phyloP scores from a whole-genome alignment of 2,329 filamentous ascomycete species.

The Metarhizium sp. region DNA sequence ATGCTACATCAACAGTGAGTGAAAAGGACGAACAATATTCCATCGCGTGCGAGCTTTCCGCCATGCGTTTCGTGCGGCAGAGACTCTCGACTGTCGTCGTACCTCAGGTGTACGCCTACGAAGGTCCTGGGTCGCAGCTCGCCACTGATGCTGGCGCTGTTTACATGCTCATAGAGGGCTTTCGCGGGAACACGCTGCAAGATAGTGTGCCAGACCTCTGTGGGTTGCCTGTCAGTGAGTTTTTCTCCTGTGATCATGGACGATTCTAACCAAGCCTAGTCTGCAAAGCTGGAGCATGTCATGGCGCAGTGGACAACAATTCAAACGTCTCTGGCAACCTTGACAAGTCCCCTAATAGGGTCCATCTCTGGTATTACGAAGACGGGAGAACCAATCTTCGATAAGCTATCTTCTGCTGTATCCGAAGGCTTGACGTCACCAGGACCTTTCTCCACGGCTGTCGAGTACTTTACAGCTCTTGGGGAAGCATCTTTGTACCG shows the following conservation, averaged over 20 bases:
- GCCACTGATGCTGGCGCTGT: slow-evolving; percentile 11
- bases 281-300: slow-evolving; percentile 11
- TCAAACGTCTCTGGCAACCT: slow-evolving; percentile 3
- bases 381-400: slow-evolving; percentile 13
- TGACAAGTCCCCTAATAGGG: slow-evolving; percentile 14
- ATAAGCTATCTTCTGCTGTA: slow-evolving; percentile 8
- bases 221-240: slow-evolving; percentile 10
- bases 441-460: slow-evolving; percentile 13
- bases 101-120: neutral
- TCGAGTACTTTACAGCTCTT: slow-evolving; percentile 14
- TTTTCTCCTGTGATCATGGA: neutral
- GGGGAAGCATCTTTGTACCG: slow-evolving; percentile 7
- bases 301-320: slow-evolving; percentile 13
- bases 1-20: slow-evolving; percentile 3
- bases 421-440: neutral
- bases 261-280: slow-evolving; percentile 5
- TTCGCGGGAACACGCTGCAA: slow-evolving; percentile 14
- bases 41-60: slow-evolving; percentile 12
- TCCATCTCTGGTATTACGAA: slow-evolving; percentile 13
- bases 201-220: slow-evolving; percentile 12
- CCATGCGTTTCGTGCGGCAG: slow-evolving; percentile 10
- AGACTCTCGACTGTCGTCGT: too few species aligned
- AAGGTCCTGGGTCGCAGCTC: slow-evolving; percentile 7
- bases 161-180: slow-evolving; percentile 19
- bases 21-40: slow-evolving; percentile 9